Conservation (phyloP, 208 protist species). For the Acanthamoeba divionensis region DNA sequence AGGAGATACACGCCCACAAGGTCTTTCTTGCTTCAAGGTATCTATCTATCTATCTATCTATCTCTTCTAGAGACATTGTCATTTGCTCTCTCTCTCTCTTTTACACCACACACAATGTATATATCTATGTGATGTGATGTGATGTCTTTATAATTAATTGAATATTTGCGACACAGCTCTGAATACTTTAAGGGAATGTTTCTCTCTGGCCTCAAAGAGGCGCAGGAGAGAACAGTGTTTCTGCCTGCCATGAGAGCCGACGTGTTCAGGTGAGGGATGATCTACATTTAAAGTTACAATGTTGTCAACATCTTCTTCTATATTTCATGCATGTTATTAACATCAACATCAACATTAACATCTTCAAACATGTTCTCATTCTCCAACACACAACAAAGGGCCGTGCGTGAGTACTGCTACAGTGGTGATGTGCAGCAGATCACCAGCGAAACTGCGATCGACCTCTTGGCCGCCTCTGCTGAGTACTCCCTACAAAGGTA, state of each 20-base stretch:
- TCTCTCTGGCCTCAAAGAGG: conserved; percentile 20
- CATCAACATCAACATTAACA: neutral
- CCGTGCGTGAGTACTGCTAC: conserved; percentile 45
- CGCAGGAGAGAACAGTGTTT: neutral
- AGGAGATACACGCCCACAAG: neutral
- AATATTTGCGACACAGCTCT: neutral
- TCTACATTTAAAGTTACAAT: no score
- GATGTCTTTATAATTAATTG: no score
- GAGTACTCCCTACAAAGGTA: neutral
- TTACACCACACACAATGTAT: no score
- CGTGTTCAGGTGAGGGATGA: conserved; percentile 16
- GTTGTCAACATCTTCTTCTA: neutral
- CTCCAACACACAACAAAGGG: no score
- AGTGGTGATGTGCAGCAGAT: conserved; percentile 35
- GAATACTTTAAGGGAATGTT: conserved; percentile 53
- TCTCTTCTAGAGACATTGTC: no score
- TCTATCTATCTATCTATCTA: no score
- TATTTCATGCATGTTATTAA: neutral
- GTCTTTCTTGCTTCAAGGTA: conserved; percentile 30
- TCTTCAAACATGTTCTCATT: neutral
- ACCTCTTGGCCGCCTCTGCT: neutral
- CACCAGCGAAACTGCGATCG: conserved; percentile 14
- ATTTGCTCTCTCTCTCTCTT: no score
- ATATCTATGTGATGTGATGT: no score
- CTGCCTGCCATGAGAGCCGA: neutral